Evolutionary conservation across 495 filamentous ascomycete genomes (phyloP), one percentile per base, ranked within the genome.

Genomic region (Polyplosphaeria fusca): DNA sequence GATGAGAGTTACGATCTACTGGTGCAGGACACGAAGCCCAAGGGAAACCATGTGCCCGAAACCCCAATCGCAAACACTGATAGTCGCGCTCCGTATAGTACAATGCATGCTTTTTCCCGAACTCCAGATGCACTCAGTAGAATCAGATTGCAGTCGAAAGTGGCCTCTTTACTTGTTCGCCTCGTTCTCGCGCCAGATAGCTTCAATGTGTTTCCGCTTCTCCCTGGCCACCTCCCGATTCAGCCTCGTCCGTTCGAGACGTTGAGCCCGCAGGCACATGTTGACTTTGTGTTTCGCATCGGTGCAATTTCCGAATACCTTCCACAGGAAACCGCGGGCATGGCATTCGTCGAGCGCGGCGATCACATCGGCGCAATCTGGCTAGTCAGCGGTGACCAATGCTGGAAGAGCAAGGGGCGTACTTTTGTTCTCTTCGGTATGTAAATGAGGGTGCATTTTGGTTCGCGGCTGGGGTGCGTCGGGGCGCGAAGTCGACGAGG

Each of bases 311-410:
- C 93, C 93, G 38, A 87, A 72, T 1, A 86, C 81, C 70, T 93
- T 95, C 79, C 84, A 88, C 7, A 97, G 68, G 76, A 97, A 97
- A 24, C 92, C 92, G 37, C 80, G 79, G 12, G 89, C 91, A 70
- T 98, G 93, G 74, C 93, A 98, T 77, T 95, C 90, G 50, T 97
- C 93, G 54, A 98, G 86, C 45, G 87, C 86, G 18, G 73, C 82
- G 86, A 96, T 96, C 64, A 97, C 80, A 60, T 91, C 90, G 72
- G 91, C 88, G 79, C 93, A 98, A 57, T 83, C 94, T 98, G 61
- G 26, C n/a, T 13, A 39, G 22, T 20, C 37, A 37, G 24, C 14
- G 26, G 42, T 27, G 28, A 26, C 18, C 30, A 52, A n/a, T 37
- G 43, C 27, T 27, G 45, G 30, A 35, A 50, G 30, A 16, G 47